These are phyloP conservation scores for Daldinia vernicosa DNA, from an alignment of 495 filamentous ascomycete genomes.

Conservation along the genomic window DNA sequence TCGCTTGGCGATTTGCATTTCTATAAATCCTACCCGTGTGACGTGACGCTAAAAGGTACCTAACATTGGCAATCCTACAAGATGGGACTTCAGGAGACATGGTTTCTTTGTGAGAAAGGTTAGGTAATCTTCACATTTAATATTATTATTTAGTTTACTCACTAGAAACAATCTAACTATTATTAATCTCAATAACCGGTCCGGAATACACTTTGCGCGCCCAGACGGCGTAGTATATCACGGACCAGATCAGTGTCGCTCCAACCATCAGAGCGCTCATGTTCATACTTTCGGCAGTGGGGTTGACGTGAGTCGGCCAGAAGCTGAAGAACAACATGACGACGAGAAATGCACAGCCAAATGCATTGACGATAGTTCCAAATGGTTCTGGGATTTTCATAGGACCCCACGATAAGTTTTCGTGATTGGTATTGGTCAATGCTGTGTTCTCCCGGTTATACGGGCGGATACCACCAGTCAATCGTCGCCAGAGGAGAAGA, in stretches of 20 bases:
- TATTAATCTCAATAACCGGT: conserved; percentile 4
- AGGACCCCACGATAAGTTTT: conserved; percentile 36
- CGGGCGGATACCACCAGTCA: conserved; percentile 30
- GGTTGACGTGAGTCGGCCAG: conserved; percentile 53
- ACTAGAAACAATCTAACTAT: background rate
- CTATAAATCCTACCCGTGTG: background rate
- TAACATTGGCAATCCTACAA: background rate
- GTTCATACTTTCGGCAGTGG: conserved; percentile 53
- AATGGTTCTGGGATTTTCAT: conserved; percentile 29
- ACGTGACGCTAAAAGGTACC: background rate
- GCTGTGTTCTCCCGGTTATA: conserved; percentile 13
- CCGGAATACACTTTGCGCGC: conserved; percentile 56
- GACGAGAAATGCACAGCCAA: conserved; percentile 28
- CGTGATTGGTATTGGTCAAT: conserved; percentile 8
- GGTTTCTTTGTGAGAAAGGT: background rate
- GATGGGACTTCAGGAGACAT: background rate
- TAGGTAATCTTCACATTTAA: background rate
- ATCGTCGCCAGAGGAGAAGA: conserved; percentile 52
- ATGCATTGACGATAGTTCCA: conserved; percentile 33
- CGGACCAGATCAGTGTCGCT: conserved; percentile 53
- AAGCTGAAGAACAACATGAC: conserved; percentile 55
- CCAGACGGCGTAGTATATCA: conserved; percentile 54
- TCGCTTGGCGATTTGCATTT: background rate
- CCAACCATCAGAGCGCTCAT: conserved; percentile 55
- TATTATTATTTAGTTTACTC: background rate